These are phyloP conservation scores for Mycena vitilis DNA, from an alignment of 768 basidiomycete species.

Conservation along the genomic window DNA sequence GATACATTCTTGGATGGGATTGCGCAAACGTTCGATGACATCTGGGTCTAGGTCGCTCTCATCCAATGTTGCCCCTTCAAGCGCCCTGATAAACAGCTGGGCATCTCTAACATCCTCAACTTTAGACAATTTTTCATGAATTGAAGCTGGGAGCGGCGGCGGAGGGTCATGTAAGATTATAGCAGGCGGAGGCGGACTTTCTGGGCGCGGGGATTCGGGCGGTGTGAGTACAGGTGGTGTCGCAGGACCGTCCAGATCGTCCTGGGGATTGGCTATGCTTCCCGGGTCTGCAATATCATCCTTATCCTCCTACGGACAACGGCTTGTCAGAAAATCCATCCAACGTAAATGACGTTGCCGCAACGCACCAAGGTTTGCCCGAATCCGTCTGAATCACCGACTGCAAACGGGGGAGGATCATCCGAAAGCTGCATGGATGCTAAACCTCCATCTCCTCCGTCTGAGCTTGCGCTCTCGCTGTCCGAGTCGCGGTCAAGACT, in stretches of 20 bases:
- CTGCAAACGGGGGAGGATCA: no score
- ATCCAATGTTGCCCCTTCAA: conserved; percentile 11
- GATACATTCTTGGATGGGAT: conserved; percentile 11
- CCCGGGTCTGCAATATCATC: conserved; percentile 5
- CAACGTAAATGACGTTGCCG: no score
- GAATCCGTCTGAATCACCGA: background rate
- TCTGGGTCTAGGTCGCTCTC: background rate
- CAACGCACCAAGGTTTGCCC: background rate
- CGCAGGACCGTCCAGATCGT: background rate
- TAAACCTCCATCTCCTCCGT: no score
- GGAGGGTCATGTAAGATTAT: no score
- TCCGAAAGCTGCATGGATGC: no score
- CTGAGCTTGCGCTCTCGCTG: no score
- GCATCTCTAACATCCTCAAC: background rate
- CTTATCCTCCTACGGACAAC: background rate
- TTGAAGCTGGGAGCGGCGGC: background rate
- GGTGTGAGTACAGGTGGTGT: no score
- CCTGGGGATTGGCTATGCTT: background rate
- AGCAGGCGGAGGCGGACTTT: background rate
- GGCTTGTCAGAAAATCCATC: background rate
- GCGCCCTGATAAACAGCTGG: conserved; percentile 11
- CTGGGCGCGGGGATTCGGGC: no score
- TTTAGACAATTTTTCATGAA: background rate
- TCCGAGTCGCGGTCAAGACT: no score
- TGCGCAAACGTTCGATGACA: background rate